Evolutionary conservation across 2,329 filamentous ascomycete species (phyloP).

Genomic region (Aphanocladium album): DNA sequence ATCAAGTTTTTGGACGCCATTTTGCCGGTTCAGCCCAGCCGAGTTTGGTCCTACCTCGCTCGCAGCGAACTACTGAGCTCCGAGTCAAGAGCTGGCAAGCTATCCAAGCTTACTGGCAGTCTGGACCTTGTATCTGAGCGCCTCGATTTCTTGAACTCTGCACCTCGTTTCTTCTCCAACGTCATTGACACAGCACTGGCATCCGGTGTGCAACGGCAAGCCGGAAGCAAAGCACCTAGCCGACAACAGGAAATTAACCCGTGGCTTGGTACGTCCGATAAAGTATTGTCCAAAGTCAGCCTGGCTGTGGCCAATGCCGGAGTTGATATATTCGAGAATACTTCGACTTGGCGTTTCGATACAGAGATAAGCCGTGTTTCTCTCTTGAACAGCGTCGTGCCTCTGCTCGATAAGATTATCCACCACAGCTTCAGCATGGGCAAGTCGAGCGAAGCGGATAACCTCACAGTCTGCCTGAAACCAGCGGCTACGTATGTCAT

Average conservation of each 20-base stretch:
- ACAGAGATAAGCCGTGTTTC: conserved; percentile 61
- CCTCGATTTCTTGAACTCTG: conserved; percentile 71
- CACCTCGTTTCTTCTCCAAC: conserved; percentile 67
- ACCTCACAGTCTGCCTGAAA: conserved; percentile 57
- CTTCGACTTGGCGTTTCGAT: conserved; percentile 78
- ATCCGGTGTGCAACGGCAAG: conserved; percentile 63
- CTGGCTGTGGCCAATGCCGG: conserved; percentile 68
- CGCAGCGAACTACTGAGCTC: conserved; percentile 75
- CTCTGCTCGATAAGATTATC: conserved; percentile 66
- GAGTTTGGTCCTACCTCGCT: conserved; percentile 85
- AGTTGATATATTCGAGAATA: conserved; percentile 81
- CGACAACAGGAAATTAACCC: conserved; percentile 47
- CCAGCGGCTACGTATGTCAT: conserved; percentile 71
- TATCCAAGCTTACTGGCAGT: conserved; percentile 74
- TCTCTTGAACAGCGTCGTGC: conserved; percentile 63
- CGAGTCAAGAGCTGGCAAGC: conserved; percentile 68
- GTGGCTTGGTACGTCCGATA: conserved; percentile 71
- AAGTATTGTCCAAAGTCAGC: conserved; percentile 66
- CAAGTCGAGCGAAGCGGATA: conserved; percentile 42
- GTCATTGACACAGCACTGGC: conserved; percentile 71
- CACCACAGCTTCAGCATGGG: conserved; percentile 71
- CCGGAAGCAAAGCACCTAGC: conserved; percentile 43
- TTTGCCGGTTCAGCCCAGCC: conserved; percentile 67
- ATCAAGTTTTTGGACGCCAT: conserved; percentile 74
- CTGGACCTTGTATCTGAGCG: conserved; percentile 73